Base-by-base conservation (phyloP, 345 rosid species). In the Hypericum perforatum region DNA sequence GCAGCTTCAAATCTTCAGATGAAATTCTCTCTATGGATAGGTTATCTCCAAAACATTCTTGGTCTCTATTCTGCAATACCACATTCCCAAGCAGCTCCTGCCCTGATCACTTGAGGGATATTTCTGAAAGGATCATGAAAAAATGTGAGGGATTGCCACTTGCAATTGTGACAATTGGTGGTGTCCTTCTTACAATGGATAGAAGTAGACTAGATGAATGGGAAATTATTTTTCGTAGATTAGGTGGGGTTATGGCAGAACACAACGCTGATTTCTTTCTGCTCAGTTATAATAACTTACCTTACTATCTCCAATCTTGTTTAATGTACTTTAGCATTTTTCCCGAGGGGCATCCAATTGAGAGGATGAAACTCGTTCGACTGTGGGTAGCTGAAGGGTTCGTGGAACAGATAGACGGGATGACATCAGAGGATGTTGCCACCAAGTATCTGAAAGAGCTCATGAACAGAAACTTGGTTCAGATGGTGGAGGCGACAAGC, bases 71-170 rank as follows among this genome's bases (percentile, higher is more conserved):
- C 48, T 44, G 12, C 12, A 44, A n/a, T n/a, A 44, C 11, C 5
- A 44, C 12, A 44, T 44, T 44, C 14, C 11, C 7, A 11, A n/a
- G 7, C 14, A 7, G 14, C 48, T 10, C 48, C 11, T 44, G 5
- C 13, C 13, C 11, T 44, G 2, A n/a, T 6, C 14, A 15, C 7
- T 44, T 44, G 7, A 7, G 11, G 48, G n/a, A 44, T 6, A 5
- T 44, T 6, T 7, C 14, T 44, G 1, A 9, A 10, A 9, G 12
- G 6, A 10, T 44, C 48, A 3, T 44, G 48, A 7, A 44, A n/a
- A 44, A 44, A 44, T 44, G 48, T 44, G n/a, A 44, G 14, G 48
- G 48, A 44, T 44, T 44, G 48, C 48, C 48, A 6, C 10, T 44
- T n/a, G 48, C 48, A n/a, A 44, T 44, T 44, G 7, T 44, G 10